Evolutionary conservation across 2,329 filamentous ascomycete species (phyloP).

Genomic region (Xylariaceae sp.): DNA sequence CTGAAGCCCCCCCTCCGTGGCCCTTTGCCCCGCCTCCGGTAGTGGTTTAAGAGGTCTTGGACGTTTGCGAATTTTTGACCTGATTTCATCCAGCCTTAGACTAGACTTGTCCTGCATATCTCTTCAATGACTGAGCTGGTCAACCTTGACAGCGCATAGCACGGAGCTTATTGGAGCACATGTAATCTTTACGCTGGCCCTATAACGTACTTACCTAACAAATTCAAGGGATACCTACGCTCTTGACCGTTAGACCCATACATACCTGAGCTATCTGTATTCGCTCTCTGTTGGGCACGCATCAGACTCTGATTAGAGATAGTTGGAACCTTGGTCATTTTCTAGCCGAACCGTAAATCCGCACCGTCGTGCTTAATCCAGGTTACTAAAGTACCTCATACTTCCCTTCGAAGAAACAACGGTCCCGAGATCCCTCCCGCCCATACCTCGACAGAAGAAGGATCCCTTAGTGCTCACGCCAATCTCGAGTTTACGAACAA

Average conservation of each 20-base stretch:
- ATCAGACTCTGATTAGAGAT: background rate
- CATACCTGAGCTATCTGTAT: no score
- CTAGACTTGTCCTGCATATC: no score
- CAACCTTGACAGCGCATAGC: no score
- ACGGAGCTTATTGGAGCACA: no score
- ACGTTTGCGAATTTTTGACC: conserved; percentile 12
- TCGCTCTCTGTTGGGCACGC: background rate
- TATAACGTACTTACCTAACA: background rate
- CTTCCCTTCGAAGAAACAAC: background rate
- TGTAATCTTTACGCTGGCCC: conserved; percentile 3
- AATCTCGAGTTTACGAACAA: background rate
- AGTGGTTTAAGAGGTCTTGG: conserved; percentile 5
- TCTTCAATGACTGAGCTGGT: conserved; percentile 4
- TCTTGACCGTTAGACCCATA: no score
- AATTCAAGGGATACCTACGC: background rate
- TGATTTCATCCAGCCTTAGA: no score
- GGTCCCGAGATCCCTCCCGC: background rate
- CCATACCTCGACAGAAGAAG: background rate
- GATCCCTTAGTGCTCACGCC: background rate
- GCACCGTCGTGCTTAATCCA: no score
- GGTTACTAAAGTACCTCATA: background rate
- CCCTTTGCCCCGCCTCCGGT: conserved; percentile 6
- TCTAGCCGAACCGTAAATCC: no score
- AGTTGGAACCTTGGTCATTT: background rate
- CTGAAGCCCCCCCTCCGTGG: no score